These are phyloP conservation scores for Plasmodium adleri DNA, from an alignment of 169 alveolate genomes.

Conservation along the genomic window DNA sequence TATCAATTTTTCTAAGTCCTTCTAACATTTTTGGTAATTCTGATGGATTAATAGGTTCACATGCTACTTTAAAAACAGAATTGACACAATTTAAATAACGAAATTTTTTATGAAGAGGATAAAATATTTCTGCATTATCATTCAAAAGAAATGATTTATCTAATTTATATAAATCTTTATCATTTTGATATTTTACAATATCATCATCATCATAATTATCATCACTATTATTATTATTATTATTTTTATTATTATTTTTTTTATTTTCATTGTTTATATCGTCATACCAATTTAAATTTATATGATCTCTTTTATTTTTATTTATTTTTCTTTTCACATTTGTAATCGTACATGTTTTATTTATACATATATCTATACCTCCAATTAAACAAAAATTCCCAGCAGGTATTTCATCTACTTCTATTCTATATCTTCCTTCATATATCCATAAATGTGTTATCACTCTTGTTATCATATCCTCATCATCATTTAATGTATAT, in stretches of 20 bases:
- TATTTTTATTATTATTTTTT: neutral
- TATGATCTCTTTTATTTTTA: neutral
- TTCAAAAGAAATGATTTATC: slow-evolving; percentile 29
- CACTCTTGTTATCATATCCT: slow-evolving; percentile 93
- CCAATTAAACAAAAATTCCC: slow-evolving; percentile 97
- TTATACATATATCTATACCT: slow-evolving; percentile 94
- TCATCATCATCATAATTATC: neutral
- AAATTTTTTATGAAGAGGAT: slow-evolving; percentile 85
- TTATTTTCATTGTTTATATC: neutral
- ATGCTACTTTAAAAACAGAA: slow-evolving; percentile 92
- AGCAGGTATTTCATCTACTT: slow-evolving; percentile 89
- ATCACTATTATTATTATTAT: neutral
- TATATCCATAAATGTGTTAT: slow-evolving; percentile 93
- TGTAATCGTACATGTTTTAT: slow-evolving; percentile 93
- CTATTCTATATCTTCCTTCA: slow-evolving; percentile 95
- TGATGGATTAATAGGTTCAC: slow-evolving; percentile 98
- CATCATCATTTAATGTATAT: slow-evolving; percentile 96
- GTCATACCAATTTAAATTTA: neutral
- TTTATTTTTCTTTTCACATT: slow-evolving; percentile 42
- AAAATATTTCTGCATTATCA: slow-evolving; percentile 89
- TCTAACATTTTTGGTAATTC: slow-evolving; percentile 99
- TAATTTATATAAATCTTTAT: neutral
- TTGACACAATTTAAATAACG: slow-evolving; percentile 56
- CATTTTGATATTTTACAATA: neutral
- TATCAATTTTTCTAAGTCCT: slow-evolving; percentile 95